Conservation (phyloP, 495 filamentous ascomycete species). For the Aspergillus homomorphus region DNA sequence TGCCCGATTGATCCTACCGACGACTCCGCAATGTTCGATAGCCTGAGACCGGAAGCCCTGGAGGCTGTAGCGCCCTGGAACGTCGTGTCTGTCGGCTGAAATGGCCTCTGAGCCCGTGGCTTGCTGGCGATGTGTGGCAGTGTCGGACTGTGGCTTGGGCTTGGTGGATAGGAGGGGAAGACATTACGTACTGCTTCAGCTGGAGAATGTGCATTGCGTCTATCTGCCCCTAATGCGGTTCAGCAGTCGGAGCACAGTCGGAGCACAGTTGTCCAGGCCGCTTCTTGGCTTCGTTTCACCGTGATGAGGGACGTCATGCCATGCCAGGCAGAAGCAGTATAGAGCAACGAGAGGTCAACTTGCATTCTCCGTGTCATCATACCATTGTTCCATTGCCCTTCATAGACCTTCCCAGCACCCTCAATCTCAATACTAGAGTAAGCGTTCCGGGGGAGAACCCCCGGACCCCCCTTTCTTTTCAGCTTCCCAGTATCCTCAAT, state of each 20-base stretch:
- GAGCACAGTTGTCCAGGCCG: neutral
- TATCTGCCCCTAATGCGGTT: neutral
- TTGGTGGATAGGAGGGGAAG: neutral
- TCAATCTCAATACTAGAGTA: too few species aligned
- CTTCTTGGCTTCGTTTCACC: neutral
- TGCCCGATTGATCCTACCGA: neutral
- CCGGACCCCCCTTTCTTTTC: too few species aligned
- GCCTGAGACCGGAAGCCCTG: neutral
- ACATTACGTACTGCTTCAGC: neutral
- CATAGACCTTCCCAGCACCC: too few species aligned
- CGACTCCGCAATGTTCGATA: neutral
- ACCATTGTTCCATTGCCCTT: neutral
- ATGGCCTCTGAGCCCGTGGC: neutral
- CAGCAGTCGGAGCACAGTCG: neutral
- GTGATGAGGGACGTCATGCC: neutral
- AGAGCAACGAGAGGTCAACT: neutral
- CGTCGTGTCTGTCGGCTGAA: neutral
- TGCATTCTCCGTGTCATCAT: neutral
- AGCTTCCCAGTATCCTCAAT: too few species aligned
- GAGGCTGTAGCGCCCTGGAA: neutral
- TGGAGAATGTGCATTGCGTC: neutral
- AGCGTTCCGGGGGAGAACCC: too few species aligned
- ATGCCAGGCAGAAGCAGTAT: neutral
- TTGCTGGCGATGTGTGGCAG: neutral
- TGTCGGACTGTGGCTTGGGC: neutral